Evolutionary conservation across 768 basidiomycete genomes (phyloP), one percentile per base, ranked within the genome.

Genomic region (Pulveroboletus ravenelii): DNA sequence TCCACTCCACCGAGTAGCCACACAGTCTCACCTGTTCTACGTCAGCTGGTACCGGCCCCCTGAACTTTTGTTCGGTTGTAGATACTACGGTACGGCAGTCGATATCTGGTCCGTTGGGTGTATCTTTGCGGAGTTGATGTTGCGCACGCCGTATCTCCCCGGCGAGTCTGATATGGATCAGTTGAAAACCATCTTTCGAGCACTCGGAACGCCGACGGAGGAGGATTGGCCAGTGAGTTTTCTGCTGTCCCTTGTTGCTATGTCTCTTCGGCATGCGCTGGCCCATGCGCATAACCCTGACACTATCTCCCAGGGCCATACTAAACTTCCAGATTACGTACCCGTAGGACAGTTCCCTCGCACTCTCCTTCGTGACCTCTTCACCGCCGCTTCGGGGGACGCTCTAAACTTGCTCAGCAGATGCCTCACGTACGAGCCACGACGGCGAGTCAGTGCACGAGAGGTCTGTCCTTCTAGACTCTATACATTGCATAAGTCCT

Each of bases 61-160:
- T 14, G 95, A 99, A 67, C 79, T 99, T 10, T 75, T 99, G 6
- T 95, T 91, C 56, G 94, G 93, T 34, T 79, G 88, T 47, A 77
- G 94, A 23, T 89, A 90, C 67, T 97, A 99, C 68, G 82, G 91
- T 61, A 84, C 90, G 2, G 87, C 87, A 0, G 93, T 96, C 50
- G 95, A 99, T 67, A 82, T 93, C 30, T 99, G 95, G 95, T 96
- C 94, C 10, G 87, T 96, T 4, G 95, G 95, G 1, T 96, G 93
- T 57, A 99, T 99, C 56, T 95, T 98, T 62, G 92, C 95, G 3
- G 96, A 99, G 66, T 79, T 98, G 45, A 95, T 98, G 88, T 74
- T 98, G 31, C 83, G 96, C 14, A 93, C 89, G 23, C 96, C 96
- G 2, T 99, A 96, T 62, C 78, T 98, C 25, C 86, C 96, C 2